Evolutionary conservation across 2,329 filamentous ascomycete species (phyloP), one percentile per base, ranked within the genome.

Genomic region (Xylariaceae sp.): DNA sequence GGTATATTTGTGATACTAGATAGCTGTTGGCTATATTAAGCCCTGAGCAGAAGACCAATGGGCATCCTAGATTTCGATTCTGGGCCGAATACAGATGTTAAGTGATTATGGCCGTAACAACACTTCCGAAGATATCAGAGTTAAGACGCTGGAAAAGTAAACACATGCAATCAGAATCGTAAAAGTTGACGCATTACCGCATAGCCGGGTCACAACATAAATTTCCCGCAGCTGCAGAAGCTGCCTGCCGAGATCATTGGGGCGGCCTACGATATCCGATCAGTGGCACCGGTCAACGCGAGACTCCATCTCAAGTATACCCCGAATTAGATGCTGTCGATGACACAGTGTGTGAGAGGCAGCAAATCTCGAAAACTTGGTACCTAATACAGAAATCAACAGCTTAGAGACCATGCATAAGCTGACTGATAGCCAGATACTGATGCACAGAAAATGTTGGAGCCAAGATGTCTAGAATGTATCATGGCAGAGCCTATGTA

Each of bases 191-290:
- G 23, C 23, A 28, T 12, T 11, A n/a, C n/a, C n/a, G n/a, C n/a
- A n/a, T n/a, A n/a, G 14, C 41, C 47, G 41, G 55, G 33, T 46
- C 31, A 45, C 55, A 40, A 17, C 49, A 58, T 49, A 40, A 12
- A 45, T 31, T 39, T 21, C 48, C 33, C 24, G 45, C 48, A 47
- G 48, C 33, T 26, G 26, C 33, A 24, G 34, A 5, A 19, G 48
- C 16, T 28, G 14, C 48, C 43, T 46, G 31, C 53, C 53, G 53
- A 50, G 34, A 53, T 47, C 34, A 21, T 19, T 46, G 40, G 11
- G 17, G 21, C 28, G 37, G 44, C 34, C 33, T 45, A 39, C 37
- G 14, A 40, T 26, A 34, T 45, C 26, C 23, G 26, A 37, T 33
- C 28, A 41, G 21, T 41, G 19, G 5, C 19, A 21, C 17, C 9